These are phyloP conservation scores for Protomyces lactucae-debilis DNA, from an alignment of 1,139 yeast genomes.

Conservation along the genomic window DNA sequence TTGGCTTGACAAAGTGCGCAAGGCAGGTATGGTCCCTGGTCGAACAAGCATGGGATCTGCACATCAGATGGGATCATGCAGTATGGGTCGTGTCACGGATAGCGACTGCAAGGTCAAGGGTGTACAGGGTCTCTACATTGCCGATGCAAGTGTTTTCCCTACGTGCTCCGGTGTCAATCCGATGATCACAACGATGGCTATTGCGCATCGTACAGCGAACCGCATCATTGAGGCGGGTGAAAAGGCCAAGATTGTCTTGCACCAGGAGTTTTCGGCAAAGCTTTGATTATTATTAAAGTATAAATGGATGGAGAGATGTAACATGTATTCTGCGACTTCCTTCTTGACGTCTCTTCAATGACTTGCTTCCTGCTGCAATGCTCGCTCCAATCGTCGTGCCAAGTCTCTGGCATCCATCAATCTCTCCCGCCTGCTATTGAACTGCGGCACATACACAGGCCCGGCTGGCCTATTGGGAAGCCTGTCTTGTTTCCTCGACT, in stretches of 20 bases:
- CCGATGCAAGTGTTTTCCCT: constrained; percentile 56
- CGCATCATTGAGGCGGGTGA: constrained; percentile 11
- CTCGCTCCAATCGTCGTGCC: not conserved
- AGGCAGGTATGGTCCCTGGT: constrained; percentile 39
- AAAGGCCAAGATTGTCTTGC: constrained; percentile 1
- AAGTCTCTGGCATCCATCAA: no score
- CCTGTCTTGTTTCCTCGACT: no score
- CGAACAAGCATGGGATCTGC: constrained; percentile 50
- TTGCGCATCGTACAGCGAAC: constrained; percentile 11
- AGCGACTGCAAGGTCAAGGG: constrained; percentile 51
- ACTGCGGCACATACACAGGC: no score
- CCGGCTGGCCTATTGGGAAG: no score
- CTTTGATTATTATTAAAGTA: not conserved
- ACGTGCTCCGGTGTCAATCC: constrained; percentile 59
- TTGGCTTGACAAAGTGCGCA: constrained; percentile 45
- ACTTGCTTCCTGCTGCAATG: not conserved
- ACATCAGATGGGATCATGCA: constrained; percentile 58
- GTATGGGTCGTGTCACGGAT: constrained; percentile 57
- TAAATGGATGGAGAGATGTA: not conserved
- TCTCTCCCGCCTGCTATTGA: no score
- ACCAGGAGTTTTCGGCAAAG: constrained; percentile 25
- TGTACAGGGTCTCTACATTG: constrained; percentile 51
- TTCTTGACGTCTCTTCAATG: not conserved
- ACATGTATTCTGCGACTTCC: no score
- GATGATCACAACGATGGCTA: constrained; percentile 35